Conservation (phyloP, 2,329 filamentous ascomycete species). For the Zymoseptoria ardabiliae region DNA sequence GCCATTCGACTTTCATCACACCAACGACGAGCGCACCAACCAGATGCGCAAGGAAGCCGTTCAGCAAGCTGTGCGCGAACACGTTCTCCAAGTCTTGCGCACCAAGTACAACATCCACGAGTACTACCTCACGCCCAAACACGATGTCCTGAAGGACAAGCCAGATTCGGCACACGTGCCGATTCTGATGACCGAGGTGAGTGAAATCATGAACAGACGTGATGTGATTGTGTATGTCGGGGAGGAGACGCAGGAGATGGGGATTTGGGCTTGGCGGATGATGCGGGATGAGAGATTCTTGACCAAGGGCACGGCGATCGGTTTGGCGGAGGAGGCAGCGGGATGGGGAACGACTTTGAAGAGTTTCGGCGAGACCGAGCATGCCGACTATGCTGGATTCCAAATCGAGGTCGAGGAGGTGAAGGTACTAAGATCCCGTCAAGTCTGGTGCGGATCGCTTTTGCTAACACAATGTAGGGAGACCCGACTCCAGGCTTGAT, state of each 20-base stretch:
- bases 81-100: conserved; percentile 12
- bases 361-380: background rate
- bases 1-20: conserved; percentile 68
- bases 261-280: conserved; percentile 64
- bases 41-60: conserved; percentile 61
- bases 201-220: conserved; percentile 46
- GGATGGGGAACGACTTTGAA: conserved; percentile 3
- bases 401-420: background rate
- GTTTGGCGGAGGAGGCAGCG: conserved; percentile 48
- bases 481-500: conserved; percentile 53
- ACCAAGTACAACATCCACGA: conserved; percentile 14
- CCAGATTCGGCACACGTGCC: conserved; percentile 53
- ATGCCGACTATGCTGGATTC: background rate
- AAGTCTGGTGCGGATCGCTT: background rate
- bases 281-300: conserved; percentile 58
- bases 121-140: conserved; percentile 21
- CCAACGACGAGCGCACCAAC: conserved; percentile 70
- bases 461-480: conserved; percentile 2
- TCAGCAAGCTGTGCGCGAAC: conserved; percentile 40
- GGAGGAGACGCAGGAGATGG: conserved; percentile 63
- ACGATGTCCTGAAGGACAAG: conserved; percentile 1
- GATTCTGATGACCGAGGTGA: conserved; percentile 54
- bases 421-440: conserved; percentile 1
- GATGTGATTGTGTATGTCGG: conserved; percentile 68
- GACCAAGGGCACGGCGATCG: conserved; percentile 61